These are phyloP conservation scores for Tylopilus plumbeoviolaceoides DNA, from an alignment of 768 basidiomycete species.

Conservation along the genomic window DNA sequence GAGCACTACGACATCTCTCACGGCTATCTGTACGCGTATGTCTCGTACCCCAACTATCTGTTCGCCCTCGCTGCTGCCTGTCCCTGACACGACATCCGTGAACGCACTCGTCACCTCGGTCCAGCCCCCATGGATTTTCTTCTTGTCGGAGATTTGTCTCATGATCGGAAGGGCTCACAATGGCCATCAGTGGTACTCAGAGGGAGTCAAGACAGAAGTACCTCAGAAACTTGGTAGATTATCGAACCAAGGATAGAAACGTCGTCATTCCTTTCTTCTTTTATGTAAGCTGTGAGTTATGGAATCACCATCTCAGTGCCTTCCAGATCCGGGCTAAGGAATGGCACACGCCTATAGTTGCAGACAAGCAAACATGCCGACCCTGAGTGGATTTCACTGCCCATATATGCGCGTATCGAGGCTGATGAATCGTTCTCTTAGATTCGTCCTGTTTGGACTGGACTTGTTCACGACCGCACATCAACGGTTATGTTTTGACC, in stretches of 20 bases:
- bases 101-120: constrained; percentile 42
- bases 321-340: too few species aligned
- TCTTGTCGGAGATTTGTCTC: constrained; percentile 61
- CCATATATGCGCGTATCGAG: neutral
- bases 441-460: constrained; percentile 88
- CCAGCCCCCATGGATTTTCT: constrained; percentile 79
- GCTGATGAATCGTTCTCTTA: constrained; percentile 24
- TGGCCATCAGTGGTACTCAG: constrained; percentile 83
- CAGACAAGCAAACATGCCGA: too few species aligned
- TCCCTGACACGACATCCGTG: constrained; percentile 32
- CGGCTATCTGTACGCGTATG: constrained; percentile 66
- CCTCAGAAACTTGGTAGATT: constrained; percentile 68
- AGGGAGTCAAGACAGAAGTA: too few species aligned
- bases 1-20: constrained; percentile 79
- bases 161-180: constrained; percentile 83
- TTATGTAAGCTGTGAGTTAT: too few species aligned
- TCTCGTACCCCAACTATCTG: constrained; percentile 92
- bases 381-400: too few species aligned
- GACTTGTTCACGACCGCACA: constrained; percentile 88
- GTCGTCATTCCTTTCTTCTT: constrained; percentile 78
- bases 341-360: too few species aligned
- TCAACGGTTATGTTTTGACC: constrained; percentile 81
- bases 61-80: constrained; percentile 74
- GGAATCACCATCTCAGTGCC: too few species aligned
- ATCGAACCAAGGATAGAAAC: constrained; percentile 73